Evolutionary conservation across 495 filamentous ascomycete species (phyloP).

Genomic region (Podospora comata): DNA sequence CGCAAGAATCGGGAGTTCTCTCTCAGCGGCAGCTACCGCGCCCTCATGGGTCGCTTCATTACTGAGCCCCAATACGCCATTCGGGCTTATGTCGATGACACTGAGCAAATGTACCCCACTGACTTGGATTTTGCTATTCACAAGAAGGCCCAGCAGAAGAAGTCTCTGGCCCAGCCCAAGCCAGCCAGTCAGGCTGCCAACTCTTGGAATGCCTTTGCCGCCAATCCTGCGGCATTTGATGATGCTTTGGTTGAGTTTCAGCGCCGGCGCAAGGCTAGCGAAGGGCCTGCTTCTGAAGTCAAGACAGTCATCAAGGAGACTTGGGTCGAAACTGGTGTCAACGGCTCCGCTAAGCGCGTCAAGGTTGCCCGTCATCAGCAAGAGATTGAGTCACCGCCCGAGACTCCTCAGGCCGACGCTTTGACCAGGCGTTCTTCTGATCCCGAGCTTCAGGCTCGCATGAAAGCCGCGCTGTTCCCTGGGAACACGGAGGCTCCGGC

Average conservation of each 20-base stretch:
- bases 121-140: slow-evolving; percentile 51
- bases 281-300: slow-evolving; percentile 18
- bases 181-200: slow-evolving; percentile 3
- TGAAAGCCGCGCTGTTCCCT: background rate
- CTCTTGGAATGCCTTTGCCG: slow-evolving; percentile 26
- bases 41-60: slow-evolving; percentile 68
- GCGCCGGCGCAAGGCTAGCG: slow-evolving; percentile 32
- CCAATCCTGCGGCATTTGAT: slow-evolving; percentile 25
- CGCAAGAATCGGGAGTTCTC: slow-evolving; percentile 79
- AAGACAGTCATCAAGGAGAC: slow-evolving; percentile 25
- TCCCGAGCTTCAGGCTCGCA: background rate
- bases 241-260: slow-evolving; percentile 21
- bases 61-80: slow-evolving; percentile 59
- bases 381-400: slow-evolving; percentile 10
- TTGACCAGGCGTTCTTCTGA: background rate
- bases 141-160: slow-evolving; percentile 20
- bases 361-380: slow-evolving; percentile 38
- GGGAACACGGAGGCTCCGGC: background rate
- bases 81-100: slow-evolving; percentile 62
- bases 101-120: slow-evolving; percentile 81
- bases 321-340: slow-evolving; percentile 32
- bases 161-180: slow-evolving; percentile 13
- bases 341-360: slow-evolving; percentile 39
- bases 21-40: slow-evolving; percentile 84
- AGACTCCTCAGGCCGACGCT: background rate